Evolutionary conservation across 345 rosid species (phyloP).

Genomic region (Lumnitzera racemosa): DNA sequence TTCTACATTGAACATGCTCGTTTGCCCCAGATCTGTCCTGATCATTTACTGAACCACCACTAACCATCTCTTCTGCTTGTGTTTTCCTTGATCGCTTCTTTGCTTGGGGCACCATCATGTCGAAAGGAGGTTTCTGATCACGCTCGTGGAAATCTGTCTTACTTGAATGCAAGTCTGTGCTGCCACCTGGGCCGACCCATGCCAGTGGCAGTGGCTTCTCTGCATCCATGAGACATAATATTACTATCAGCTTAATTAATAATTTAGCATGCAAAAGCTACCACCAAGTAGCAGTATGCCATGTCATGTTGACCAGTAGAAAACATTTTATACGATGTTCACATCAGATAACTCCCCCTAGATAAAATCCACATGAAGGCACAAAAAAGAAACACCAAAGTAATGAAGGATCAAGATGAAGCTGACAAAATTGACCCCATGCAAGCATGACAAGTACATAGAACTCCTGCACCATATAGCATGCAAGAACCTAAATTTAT

Average conservation of each 20-base stretch:
- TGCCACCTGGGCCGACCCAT: constrained; percentile 6
- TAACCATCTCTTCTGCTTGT: constrained; percentile 1
- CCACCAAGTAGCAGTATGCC: neutral
- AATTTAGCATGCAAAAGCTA: neutral
- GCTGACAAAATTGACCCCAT: too few relatives aligned
- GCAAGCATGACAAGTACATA: too few relatives aligned
- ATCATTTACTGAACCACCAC: neutral
- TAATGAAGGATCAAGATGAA: too few relatives aligned
- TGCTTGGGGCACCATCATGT: neutral
- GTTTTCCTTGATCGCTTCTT: constrained; percentile 8
- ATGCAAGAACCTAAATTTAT: too few relatives aligned
- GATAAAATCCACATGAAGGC: too few relatives aligned
- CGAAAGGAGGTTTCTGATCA: neutral
- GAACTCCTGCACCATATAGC: too few relatives aligned
- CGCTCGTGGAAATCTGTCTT: neutral
- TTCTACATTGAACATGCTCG: constrained; percentile 5
- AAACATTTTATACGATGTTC: constrained; percentile 1
- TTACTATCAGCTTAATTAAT: neutral
- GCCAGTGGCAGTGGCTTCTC: constrained; percentile 2
- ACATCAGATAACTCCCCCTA: neutral
- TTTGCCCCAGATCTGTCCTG: neutral
- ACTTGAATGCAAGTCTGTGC: constrained; percentile 4
- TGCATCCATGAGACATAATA: neutral
- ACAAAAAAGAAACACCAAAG: too few relatives aligned
- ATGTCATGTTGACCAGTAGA: neutral